Base-by-base conservation (phyloP, 257 asterid species). In the Lantana camara region DNA sequence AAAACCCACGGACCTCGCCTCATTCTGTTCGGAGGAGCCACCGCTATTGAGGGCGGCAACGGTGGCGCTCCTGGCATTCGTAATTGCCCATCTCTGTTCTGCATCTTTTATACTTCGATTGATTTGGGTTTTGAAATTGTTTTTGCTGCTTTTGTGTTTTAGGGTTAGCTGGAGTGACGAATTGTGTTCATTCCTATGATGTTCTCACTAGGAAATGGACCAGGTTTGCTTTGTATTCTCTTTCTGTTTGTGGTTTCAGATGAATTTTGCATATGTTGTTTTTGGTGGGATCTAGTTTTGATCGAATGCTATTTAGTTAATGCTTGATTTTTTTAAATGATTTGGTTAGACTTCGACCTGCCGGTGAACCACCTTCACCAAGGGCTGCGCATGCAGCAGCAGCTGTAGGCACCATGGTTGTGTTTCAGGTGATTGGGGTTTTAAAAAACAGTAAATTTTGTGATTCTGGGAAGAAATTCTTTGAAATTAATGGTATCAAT, bases 361-460 rank as follows among this genome's bases (percentile, higher is more conserved):
- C 96, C 3, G 97, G 99, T 1, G 97, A 94, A 40, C 99, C 99
- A 4, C 99, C 99, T n/a, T 88, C 99, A 9, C 99, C 96, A 3
- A 84, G 99, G 76, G 99, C 99, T 54, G 99, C 97, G 0, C 99
- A 94, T 44, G 89, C 89, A 0, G 99, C 99, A 29, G 95, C 97
- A 13, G 91, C 96, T 15, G 99, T 94, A 59, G 99, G 99, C 67
- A 90, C 96, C 64, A 94, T 94, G 99, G 97, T 94, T 65, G 99
- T 82, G 63, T 88, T 94, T 83, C 99, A 94, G 99, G 99, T 94
- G 75, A 75, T 69, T 45, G 63, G 50, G 54, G 61, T 49, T 27
- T 34, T 55, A 70, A 66, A 56, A 14, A 52, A 37, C 38, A 30
- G 53, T 49, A 47, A 49, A 21, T 5, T 54, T 66, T 49, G 9